Conservation (phyloP, 2,329 filamentous ascomycete genomes). For the Alternaria sp. region DNA sequence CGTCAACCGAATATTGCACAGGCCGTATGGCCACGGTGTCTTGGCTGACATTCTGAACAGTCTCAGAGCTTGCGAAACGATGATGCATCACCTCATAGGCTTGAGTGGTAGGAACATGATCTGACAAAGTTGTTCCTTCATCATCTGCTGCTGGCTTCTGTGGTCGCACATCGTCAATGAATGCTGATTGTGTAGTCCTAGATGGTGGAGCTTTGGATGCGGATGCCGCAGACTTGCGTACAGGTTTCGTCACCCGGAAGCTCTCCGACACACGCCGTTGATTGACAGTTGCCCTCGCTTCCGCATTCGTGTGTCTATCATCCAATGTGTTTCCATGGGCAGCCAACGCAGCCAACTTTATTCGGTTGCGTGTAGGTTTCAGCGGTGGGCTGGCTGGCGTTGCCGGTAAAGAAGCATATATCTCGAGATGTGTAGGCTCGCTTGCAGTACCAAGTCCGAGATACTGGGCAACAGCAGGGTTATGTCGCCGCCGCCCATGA, state of each 20-base stretch:
- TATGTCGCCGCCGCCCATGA: slow-evolving; percentile 19
- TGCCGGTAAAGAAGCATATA: slow-evolving; percentile 20
- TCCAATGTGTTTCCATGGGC: not conserved
- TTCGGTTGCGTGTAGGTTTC: slow-evolving; percentile 23
- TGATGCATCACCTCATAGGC: not conserved
- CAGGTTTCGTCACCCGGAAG: slow-evolving; percentile 24
- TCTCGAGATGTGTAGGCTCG: slow-evolving; percentile 31
- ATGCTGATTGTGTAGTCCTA: not conserved
- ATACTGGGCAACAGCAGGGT: slow-evolving; percentile 40
- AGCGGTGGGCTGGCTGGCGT: slow-evolving; percentile 5
- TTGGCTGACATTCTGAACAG: not conserved
- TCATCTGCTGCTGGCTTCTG: not conserved
- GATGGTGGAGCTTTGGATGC: not conserved
- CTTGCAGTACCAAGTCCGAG: slow-evolving; percentile 31
- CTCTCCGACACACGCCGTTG: slow-evolving; percentile 26
- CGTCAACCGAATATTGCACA: not conserved
- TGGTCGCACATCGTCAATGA: not conserved
- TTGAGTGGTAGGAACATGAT: not conserved
- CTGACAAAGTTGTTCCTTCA: not conserved
- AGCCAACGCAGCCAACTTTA: slow-evolving; percentile 3
- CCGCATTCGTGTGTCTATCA: not conserved
- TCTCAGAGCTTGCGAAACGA: not conserved
- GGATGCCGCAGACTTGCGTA: not conserved
- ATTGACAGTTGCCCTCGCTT: slow-evolving; percentile 3
- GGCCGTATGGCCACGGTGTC: not conserved